Evolutionary conservation across 176 grass and related monocot genomes (phyloP), one percentile per base, ranked within the genome.

Genomic region (Tuctoria greenei): DNA sequence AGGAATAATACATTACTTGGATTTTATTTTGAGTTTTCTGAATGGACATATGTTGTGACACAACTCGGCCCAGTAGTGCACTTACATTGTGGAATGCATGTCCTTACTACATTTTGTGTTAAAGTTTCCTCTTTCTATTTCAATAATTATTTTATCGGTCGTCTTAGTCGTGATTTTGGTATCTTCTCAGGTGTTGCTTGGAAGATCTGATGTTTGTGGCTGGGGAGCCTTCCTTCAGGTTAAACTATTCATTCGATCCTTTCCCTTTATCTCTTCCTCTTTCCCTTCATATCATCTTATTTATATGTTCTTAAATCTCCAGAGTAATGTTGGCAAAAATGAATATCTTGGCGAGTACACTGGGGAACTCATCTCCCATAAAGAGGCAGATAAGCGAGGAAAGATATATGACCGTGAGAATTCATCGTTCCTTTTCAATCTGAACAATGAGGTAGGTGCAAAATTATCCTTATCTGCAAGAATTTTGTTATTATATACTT

Each of bases 161-260:
- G 42, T 46, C 47, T 67, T 74, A 36, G 10, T 78, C 2, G 47
- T 42, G 28, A 38, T 37, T 27, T 61, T 39, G 20, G 16, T 69
- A 31, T 49, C 13, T 76, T 56, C 63, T 65, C 68, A 98, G 91
- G 95, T 98, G 57, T 88, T 98, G 52, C 95, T 98, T 84, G 95
- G 95, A 66, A 89, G 61, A 86, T 98, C 91, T 57, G 91, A 98
- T 88, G 80, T 98, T 73, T 94, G 89, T 80, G 91, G 95, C 69
- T 98, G 95, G 95, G 91, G 95, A 81, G 95, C 91, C 34, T 98
- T 98, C 79, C 84, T 98, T 5, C 92, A 98, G 95, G 95, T 98
- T 84, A 27, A 27, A 62, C 26, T 64, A 36, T 68, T 38, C 27
- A 24, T 75, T 66, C 70, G 10, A 68, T 55, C 50, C 35, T 65